Evolutionary conservation across 352 stramenopile species (phyloP).

Genomic region (Globisporangium nodosum): DNA sequence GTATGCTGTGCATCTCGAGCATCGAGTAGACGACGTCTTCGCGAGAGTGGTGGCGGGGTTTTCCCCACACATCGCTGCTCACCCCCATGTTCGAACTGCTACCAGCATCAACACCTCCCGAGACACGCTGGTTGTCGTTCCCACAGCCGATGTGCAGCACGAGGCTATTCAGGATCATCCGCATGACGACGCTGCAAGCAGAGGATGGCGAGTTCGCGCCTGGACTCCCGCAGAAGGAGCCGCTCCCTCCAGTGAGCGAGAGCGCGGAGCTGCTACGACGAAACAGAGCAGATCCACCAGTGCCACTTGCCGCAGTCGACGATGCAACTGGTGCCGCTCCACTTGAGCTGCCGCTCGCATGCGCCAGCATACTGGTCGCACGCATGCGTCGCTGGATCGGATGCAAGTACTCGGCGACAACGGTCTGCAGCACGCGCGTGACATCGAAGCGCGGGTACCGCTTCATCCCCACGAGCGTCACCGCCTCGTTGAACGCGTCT

Average conservation of each 20-base stretch:
- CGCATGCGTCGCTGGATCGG: slow-evolving; percentile 29
- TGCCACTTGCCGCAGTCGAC: background rate
- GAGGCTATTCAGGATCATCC: slow-evolving; percentile 41
- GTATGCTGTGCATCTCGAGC: slow-evolving; percentile 64
- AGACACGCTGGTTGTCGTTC: slow-evolving; percentile 11
- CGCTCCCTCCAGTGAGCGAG: slow-evolving; percentile 6
- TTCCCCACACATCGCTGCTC: slow-evolving; percentile 4
- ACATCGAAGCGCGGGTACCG: slow-evolving; percentile 51
- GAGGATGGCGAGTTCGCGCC: slow-evolving; percentile 19
- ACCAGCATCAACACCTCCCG: background rate
- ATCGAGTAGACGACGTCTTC: slow-evolving; percentile 72
- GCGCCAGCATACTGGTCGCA: slow-evolving; percentile 10
- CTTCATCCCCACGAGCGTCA: slow-evolving; percentile 59
- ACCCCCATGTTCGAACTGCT: background rate
- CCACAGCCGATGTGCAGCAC: slow-evolving; percentile 36
- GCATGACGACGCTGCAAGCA: slow-evolving; percentile 25
- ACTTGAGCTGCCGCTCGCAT: background rate
- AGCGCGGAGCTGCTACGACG: slow-evolving; percentile 2
- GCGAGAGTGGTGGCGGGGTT: slow-evolving; percentile 24
- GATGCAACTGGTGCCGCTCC: background rate
- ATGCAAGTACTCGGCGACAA: slow-evolving; percentile 46
- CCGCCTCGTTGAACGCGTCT: slow-evolving; percentile 63
- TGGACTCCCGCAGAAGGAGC: slow-evolving; percentile 15
- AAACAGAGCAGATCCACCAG: background rate
- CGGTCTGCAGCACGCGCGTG: slow-evolving; percentile 42